Evolutionary conservation across 345 rosid genomes (phyloP), one percentile per base, ranked within the genome.

Genomic region (Laguncularia racemosa): DNA sequence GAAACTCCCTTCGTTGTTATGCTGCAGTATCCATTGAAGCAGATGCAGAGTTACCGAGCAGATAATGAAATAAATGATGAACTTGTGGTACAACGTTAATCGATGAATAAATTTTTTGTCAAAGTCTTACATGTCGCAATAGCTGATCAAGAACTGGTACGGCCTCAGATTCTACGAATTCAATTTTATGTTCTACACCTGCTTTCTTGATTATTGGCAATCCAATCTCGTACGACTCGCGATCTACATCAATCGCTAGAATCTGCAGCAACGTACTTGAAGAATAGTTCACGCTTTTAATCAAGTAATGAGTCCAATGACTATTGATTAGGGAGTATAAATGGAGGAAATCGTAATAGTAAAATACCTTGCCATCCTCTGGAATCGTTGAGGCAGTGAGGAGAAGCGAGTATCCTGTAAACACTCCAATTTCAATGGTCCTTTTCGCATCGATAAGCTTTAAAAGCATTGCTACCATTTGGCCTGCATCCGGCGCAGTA

Each of bases 371-470:
- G 63, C 91, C 88, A 57, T 86, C 88, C 3, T 84, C 74, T 2
- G 95, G 91, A 50, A 86, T 66, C 10, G 81, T 67, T 50, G 82
- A 88, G 54, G 88, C 95, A 51, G 91, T 81, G 55, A 78, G 84
- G 54, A 86, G 88, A 63, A 84, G 95, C 45, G 95, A 84, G 70
- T 86, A 86, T 12, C 95, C 88, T 46, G 91, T 84, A 75, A 71
- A 84, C 65, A 84, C 88, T 28, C 91, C 91, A 18, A 86, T 43
- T 60, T 86, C 84, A 44, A 84, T 86, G 0, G 86, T 86, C 53
- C 59, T 84, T 17, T 62, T 84, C 3, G 84, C 83, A 59, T 84
- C 70, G 4, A 68, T 61, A n/a, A 86, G 76, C 54, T 75, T 75
- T 66, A 86, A 50, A 23, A 86, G 69, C 78, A 81, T 72, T 43